phyloP scores from a whole-genome alignment of 805 yeast genomes.

The Barnettozyma siamensis region DNA sequence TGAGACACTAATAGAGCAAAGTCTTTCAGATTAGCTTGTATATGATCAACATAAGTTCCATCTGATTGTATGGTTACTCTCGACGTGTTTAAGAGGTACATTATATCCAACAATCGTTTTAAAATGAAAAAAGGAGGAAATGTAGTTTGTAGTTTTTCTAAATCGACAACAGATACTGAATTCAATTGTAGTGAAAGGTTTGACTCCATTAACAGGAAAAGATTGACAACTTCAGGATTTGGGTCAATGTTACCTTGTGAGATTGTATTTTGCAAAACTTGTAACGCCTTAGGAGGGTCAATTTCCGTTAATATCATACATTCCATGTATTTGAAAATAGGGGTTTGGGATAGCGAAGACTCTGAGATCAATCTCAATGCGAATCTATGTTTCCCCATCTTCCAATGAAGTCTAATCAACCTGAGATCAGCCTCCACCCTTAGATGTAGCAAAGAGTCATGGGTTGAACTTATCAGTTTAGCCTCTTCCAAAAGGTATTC shows the following conservation, averaged over 20 bases:
- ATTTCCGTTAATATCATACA: constrained; percentile 1
- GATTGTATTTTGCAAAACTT: constrained; percentile 2
- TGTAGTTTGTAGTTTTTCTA: constrained; percentile 1
- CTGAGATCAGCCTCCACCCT: constrained; percentile 6
- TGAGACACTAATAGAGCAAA: constrained; percentile 6
- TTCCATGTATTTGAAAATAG: constrained; percentile 6
- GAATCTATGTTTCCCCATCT: constrained; percentile 4
- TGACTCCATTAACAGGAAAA: constrained; percentile 6
- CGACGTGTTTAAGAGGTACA: constrained; percentile 2
- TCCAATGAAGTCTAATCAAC: constrained; percentile 1
- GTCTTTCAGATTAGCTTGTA: constrained; percentile 2
- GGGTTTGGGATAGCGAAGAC: constrained; percentile 1
- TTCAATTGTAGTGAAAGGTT: constrained; percentile 2
- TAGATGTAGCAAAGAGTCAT: constrained; percentile 3
- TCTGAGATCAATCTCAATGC: constrained; percentile 6
- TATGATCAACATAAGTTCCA: neutral
- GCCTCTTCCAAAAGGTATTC: constrained; percentile 8
- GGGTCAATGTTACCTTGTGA: neutral
- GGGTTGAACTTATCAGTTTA: constrained; percentile 21
- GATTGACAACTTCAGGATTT: constrained; percentile 5
- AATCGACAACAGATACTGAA: constrained; percentile 1
- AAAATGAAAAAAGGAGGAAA: neutral
- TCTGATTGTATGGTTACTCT: neutral
- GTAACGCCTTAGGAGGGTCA: constrained; percentile 7
- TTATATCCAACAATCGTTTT: constrained; percentile 2